Base-by-base conservation (phyloP, 352 stramenopile species). In the Blastocystis hominis region DNA sequence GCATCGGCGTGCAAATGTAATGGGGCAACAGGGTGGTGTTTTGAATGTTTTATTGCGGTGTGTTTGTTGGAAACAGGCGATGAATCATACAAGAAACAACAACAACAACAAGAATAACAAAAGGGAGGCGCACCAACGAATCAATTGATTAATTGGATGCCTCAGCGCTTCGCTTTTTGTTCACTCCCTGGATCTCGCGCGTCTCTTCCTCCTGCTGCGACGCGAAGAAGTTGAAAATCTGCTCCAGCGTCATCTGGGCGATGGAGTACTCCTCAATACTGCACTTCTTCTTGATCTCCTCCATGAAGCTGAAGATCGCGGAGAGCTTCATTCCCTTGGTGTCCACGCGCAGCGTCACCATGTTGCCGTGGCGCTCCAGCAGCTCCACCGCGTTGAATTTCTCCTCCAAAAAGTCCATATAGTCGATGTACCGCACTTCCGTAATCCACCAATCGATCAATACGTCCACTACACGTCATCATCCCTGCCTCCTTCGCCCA, bases 191-290 rank as follows among this genome's bases (percentile, higher is more conserved):
- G 7, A 88, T 66, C 36, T 75, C 64, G 13, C 69, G 59, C 30
- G 87, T 84, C 42, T 90, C 89, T 47, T 92, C 90, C 59, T 91
- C 89, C 76, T 92, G 89, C 68, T 94, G 89, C 7, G 89, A 90
- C 1, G 93, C 94, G 77, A 97, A 96, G 81, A 95, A 91, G 89
- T 96, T 94, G 89, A 97, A 97, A 17, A 97, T 93, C 30, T 93
- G 92, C 89, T 97, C 94, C 0, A 97, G 91, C 0, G 94, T 95
- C 53, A 95, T 90, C 86, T 97, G 94, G 55, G 92, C 95, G 46
- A 97, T 91, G 81, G 91, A 95, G 90, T 97, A 97, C 70, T 95
- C 93, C 69, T 92, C 89, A 64, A 97, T 93, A 13, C 89, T 62
- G 68, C 95, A 93, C 34, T 68, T 77, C 3, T 77, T 40, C 90